Base-by-base conservation (phyloP, 208 protist species). In the Porcisia deanei region DNA sequence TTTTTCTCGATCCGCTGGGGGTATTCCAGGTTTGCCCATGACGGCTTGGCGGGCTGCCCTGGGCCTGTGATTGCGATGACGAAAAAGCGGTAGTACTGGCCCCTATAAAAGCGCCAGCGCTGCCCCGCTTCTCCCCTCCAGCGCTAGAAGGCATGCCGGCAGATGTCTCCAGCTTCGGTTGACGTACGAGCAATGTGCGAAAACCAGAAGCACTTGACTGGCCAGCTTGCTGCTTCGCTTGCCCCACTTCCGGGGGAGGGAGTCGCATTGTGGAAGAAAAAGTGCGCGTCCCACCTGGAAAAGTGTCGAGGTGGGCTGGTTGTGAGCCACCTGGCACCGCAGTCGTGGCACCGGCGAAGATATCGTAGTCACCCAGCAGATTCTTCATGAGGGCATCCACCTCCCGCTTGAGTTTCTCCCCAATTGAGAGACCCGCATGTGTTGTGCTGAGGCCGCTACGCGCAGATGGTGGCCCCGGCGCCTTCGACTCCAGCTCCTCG, bases 361-460 rank as follows among this genome's bases (percentile, higher is more conserved):
- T 12, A 63, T 80, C 60, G 59, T 80, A 81, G 65, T 69, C 71
- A 63, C 71, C 77, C 20, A 86, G 30, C 37, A 83, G 22, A n/a
- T 71, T 78, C 57, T 65, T 75, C 77, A 85, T 79, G 68, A 88
- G 34, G 22, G 78, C 72, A 53, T 85, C 84, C n/a, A 88, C 80
- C 57, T 85, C 84, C 30, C 81, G 71, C 64, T 85, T 84, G 54
- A 85, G 83, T 41, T 85, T 79, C 37, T 79, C 71, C 54, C 76
- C 65, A 37, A 82, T 49, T 14, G 61, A 12, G 49, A 25, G 54
- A 43, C 25, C 57, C 25, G 25, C 14, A n/a, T 60, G 60, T 43
- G 9, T 73, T n/a, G 49, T 30, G 7, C 53, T 43, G 10, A 22
- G 3, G 52, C 57, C 67, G 61, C 59, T 64, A 22, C 69, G n/a